These are phyloP conservation scores for Dioszegia hungarica DNA, from an alignment of 768 basidiomycete genomes.

Conservation along the genomic window DNA sequence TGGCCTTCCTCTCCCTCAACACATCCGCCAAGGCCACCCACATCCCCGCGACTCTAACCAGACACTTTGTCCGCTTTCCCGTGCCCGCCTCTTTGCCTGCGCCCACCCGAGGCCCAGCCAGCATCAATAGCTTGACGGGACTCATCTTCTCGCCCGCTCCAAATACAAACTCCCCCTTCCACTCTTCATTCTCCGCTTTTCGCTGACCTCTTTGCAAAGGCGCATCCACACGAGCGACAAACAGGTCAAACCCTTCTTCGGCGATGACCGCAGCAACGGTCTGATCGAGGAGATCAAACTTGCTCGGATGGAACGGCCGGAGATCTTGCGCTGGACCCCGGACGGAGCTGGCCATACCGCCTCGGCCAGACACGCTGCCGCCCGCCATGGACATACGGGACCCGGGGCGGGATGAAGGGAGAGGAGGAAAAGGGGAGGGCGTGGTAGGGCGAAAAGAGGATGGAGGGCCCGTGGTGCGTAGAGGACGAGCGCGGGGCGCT, in stretches of 20 bases:
- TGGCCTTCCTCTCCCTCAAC: slow-evolving; percentile 8
- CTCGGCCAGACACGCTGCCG: neutral
- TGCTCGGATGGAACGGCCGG: slow-evolving; percentile 27
- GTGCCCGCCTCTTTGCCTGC: too few species aligned
- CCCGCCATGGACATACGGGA: slow-evolving; percentile 17
- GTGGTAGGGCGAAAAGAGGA: slow-evolving; percentile 33
- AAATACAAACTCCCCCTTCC: slow-evolving; percentile 43
- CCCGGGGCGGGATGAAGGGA: slow-evolving; percentile 12
- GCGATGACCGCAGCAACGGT: slow-evolving; percentile 16
- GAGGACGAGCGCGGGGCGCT: neutral
- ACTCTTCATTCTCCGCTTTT: slow-evolving; percentile 33
- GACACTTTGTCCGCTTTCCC: slow-evolving; percentile 2
- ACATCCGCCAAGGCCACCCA: slow-evolving; percentile 8
- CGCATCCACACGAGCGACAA: slow-evolving; percentile 29
- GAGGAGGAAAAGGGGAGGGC: slow-evolving; percentile 19
- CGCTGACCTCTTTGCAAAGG: slow-evolving; percentile 29
- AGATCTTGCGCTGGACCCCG: slow-evolving; percentile 7
- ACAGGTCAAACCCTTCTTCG: slow-evolving; percentile 17
- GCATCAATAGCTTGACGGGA: slow-evolving; percentile 27
- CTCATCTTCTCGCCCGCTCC: slow-evolving; percentile 27
- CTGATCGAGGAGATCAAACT: slow-evolving; percentile 33
- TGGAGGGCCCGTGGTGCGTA: slow-evolving; percentile 9
- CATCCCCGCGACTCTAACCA: slow-evolving; percentile 4
- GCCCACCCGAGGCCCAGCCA: neutral
- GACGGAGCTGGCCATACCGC: neutral